Evolutionary conservation across 805 yeast genomes (phyloP).

Genomic region (Metschnikowia gelsemii): DNA sequence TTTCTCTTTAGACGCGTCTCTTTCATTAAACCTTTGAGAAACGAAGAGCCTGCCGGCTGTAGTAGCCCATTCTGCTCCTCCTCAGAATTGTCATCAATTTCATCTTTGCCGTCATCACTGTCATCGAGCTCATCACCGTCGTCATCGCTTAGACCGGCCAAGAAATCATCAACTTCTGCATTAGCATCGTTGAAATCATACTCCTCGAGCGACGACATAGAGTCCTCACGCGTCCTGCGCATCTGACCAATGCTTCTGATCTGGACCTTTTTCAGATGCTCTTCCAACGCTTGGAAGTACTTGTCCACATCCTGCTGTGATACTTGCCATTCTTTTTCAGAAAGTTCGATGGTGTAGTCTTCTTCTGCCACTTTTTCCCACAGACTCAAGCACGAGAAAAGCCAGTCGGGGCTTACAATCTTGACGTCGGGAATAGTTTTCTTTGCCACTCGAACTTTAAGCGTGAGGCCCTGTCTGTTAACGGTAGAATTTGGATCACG

Average conservation of each 20-base stretch:
- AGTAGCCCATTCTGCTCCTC: conserved; percentile 12
- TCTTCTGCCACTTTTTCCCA: conserved; percentile 73
- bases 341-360: conserved; percentile 52
- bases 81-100: conserved; percentile 25
- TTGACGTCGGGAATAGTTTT: conserved; percentile 58
- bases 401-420: conserved; percentile 91
- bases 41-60: conserved; percentile 21
- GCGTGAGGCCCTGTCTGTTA: conserved; percentile 49
- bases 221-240: conserved; percentile 36
- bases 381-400: conserved; percentile 75
- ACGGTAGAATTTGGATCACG: conserved; percentile 47
- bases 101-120: conserved; percentile 24
- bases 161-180: conserved; percentile 48
- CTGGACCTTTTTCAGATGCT: conserved; percentile 19
- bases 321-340: conserved; percentile 44
- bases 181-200: conserved; percentile 43
- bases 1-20: conserved; percentile 20
- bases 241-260: conserved; percentile 12
- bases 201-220: conserved; percentile 32
- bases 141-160: conserved; percentile 44
- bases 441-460: conserved; percentile 79
- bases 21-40: conserved; percentile 27
- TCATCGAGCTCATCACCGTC: conserved; percentile 38
- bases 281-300: conserved; percentile 36
- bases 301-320: conserved; percentile 46